phyloP scores from a whole-genome alignment of 495 filamentous ascomycete genomes.

The Daldinia childiae region DNA sequence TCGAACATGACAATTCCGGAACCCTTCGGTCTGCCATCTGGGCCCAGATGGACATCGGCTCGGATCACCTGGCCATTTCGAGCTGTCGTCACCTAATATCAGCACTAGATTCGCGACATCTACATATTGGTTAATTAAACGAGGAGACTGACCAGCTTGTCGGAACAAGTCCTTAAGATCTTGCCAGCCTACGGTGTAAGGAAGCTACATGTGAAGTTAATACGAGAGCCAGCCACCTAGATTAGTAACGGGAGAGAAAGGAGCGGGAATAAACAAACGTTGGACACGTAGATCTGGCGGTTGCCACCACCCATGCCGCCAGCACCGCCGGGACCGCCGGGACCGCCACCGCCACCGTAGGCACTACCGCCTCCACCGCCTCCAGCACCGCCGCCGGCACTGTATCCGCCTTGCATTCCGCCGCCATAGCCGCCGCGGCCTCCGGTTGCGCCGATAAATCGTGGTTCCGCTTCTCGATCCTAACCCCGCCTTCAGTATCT shows the following conservation, averaged over 20 bases:
- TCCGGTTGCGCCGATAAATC: conserved; percentile 80
- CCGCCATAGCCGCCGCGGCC: conserved; percentile 73
- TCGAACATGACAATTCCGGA: conserved; percentile 98
- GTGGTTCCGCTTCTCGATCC: conserved; percentile 96
- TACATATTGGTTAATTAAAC: background rate
- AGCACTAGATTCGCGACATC: background rate
- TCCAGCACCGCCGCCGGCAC: conserved; percentile 45
- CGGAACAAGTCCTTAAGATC: conserved; percentile 99
- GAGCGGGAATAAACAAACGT: conserved; percentile 77
- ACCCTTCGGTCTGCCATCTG: conserved; percentile 92
- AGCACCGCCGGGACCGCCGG: conserved; percentile 53
- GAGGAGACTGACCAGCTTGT: conserved; percentile 83
- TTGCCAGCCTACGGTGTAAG: conserved; percentile 98
- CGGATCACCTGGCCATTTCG: conserved; percentile 86
- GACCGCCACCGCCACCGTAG: conserved; percentile 56
- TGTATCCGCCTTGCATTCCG: conserved; percentile 54
- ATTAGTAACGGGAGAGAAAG: conserved; percentile 32
- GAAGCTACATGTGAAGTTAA: conserved; percentile 73
- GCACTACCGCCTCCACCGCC: conserved; percentile 55
- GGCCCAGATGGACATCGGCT: conserved; percentile 93
- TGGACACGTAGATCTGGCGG: conserved; percentile 95
- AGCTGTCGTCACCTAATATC: conserved; percentile 45
- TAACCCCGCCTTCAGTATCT: conserved; percentile 50
- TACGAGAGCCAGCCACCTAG: conserved; percentile 40
- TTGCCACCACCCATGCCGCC: conserved; percentile 62